Conservation (phyloP, 1,284 basidiomycete species). For the Vanrija pseudolonga region DNA sequence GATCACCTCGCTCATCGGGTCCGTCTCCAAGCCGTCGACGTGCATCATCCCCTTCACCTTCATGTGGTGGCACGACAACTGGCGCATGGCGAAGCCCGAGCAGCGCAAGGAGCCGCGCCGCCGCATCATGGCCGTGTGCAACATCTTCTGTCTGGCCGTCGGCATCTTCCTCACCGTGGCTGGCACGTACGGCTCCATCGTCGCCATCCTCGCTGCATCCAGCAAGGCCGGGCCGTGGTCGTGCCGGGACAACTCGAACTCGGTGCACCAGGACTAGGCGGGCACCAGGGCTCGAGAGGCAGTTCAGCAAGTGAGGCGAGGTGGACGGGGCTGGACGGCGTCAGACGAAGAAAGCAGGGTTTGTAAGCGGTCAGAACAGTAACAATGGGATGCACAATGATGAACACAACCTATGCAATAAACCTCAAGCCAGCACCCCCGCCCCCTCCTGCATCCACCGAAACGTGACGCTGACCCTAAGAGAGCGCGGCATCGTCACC, state of each 20-base stretch:
- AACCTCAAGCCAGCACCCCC: constrained; percentile 29
- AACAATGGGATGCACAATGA: too few species aligned
- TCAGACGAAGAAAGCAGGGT: too few species aligned
- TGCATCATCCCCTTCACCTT: constrained; percentile 9
- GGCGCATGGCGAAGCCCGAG: constrained; percentile 1
- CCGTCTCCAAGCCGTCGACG: constrained; percentile 8
- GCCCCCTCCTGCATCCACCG: constrained; percentile 46
- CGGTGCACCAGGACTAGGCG: too few species aligned
- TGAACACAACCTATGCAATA: background rate
- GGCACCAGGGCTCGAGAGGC: too few species aligned
- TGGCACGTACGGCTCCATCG: constrained; percentile 26
- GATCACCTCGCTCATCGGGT: constrained; percentile 21
- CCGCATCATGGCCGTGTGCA: constrained; percentile 14
- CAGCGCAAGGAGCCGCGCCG: background rate
- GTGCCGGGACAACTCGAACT: constrained; percentile 16
- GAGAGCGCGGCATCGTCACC: constrained; percentile 31
- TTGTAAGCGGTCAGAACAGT: too few species aligned
- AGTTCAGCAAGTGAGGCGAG: too few species aligned
- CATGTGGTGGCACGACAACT: constrained; percentile 31
- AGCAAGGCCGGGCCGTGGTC: constrained; percentile 13
- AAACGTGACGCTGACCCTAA: constrained; percentile 46
- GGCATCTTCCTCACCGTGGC: constrained; percentile 27
- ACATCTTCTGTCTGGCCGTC: constrained; percentile 19
- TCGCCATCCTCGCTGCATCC: constrained; percentile 7
- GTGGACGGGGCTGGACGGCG: too few species aligned